Base-by-base conservation (phyloP, 129 eudicot genomes). In the Cynara cardunculus region DNA sequence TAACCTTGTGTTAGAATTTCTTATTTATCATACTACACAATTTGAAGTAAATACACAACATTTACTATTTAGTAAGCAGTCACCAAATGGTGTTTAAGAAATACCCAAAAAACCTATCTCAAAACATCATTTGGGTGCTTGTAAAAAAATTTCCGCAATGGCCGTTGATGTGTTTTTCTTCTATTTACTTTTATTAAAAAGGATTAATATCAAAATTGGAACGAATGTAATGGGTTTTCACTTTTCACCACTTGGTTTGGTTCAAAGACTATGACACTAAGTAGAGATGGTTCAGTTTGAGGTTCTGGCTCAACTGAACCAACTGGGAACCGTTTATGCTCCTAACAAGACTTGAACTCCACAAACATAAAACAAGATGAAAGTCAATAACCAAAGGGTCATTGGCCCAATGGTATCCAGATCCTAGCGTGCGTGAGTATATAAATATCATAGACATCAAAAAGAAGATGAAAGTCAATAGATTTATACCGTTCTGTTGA, bases 401-500 rank as follows among this genome's bases (percentile, higher is more conserved):
- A 41, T 11, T 11, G 53, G 53, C 18, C 3, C 16, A 41, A 41
- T 3, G 0, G 16, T 41, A 39, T 41, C 53, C 3, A 4, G 53
- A 30, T 34, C 39, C n/a, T 12, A 44, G 19, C n/a, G 18, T 46
- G 59, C n/a, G 5, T 46, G 59, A 46, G 18, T 46, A 14, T 14
- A 49, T 49, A 49, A 49, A 56, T 56, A 56, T 5, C n/a, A n/a
- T 56, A 56, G 65, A 56, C 25, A 18, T 56, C 10, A 6, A 4
- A 56, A 56, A 0, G 1, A 75, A 46, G 69, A 69, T 69, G 49
- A 69, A 21, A 69, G 35, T 10, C 26, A 69, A 49, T 30, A 70
- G 53, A 70, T 30, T 31, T 34, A 77, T 72, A 81, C 85, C 81
- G 56, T 69, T 67, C 77, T 76, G 59, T 75, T 82, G 27, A 82